Percentiles rank a stretch among this genome's conserved stretches.
These are phyloP conservation scores for Rugonectria rugulosa DNA, from an alignment of 2,329 filamentous ascomycete genomes.

Conservation along the genomic window DNA sequence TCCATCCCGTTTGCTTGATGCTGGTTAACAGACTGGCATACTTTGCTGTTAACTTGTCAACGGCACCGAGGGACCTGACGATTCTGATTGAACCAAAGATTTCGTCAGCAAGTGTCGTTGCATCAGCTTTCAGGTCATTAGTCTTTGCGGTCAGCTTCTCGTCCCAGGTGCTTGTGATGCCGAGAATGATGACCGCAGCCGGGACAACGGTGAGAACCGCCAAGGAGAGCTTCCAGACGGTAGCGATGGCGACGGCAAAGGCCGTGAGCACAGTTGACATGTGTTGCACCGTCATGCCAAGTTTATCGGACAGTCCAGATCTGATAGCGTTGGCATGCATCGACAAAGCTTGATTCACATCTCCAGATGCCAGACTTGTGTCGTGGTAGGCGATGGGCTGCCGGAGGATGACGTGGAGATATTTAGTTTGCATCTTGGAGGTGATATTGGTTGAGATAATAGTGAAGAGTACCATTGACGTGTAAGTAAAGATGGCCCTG, in stretches of 20 bases:
- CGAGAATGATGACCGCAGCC: neutral
- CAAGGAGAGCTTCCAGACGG: neutral
- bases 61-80: neutral
- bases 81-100: neutral
- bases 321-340: neutral
- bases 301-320: neutral
- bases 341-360: neutral
- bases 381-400: neutral
- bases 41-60: neutral
- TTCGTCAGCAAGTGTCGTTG: neutral
- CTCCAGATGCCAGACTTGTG: neutral
- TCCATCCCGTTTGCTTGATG: neutral
- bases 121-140: neutral
- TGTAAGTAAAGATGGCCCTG: neutral
- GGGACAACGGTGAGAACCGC: neutral
- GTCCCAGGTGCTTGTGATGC: neutral
- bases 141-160: neutral
- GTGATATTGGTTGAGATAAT: neutral
- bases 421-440: neutral
- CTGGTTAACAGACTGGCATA: neutral
- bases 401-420: neutral
- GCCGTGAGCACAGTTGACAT: neutral
- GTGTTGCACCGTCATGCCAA: neutral
- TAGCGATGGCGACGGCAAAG: neutral
- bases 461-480: neutral